Conservation (phyloP, 768 basidiomycete species). For the Fibroporia radiculosa region DNA sequence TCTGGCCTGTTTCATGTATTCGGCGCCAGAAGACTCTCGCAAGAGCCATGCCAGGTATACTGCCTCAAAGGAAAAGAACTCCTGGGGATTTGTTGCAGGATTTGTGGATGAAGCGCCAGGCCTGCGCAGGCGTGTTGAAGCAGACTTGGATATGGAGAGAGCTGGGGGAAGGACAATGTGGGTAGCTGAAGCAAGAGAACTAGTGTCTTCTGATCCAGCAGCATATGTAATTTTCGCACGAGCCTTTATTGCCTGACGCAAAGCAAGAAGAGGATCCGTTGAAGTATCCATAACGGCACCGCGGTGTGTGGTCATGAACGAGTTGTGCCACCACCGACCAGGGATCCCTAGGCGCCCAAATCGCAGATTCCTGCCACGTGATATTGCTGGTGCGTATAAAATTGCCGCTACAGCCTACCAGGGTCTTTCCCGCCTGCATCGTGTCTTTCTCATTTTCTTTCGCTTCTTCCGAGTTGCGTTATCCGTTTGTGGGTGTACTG, state of each 20-base stretch:
- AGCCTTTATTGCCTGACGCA: conserved; percentile 57
- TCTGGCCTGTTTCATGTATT: conserved; percentile 84
- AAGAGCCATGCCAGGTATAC: conserved; percentile 81
- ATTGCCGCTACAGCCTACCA: no score
- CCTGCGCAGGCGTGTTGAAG: conserved; percentile 72
- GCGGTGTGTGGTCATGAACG: no score
- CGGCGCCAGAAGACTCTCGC: conserved; percentile 64
- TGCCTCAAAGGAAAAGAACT: conserved; percentile 75
- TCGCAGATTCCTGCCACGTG: no score
- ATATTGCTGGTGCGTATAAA: no score
- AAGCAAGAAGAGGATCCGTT: conserved; percentile 45
- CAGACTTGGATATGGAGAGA: conserved; percentile 58
- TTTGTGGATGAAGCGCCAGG: conserved; percentile 39
- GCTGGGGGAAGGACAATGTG: conserved; percentile 52
- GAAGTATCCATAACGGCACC: conserved; percentile 4
- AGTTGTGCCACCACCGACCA: no score
- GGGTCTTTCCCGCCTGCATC: no score
- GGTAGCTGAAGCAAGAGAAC: conserved; percentile 49
- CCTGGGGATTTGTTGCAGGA: conserved; percentile 30
- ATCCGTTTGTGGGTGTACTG: no score
- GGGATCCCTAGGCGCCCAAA: no score
- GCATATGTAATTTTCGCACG: conserved; percentile 44
- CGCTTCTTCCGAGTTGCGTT: no score
- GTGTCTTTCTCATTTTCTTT: no score
- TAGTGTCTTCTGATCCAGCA: conserved; percentile 28